These are phyloP conservation scores for Penicillium desertorum DNA, from an alignment of 495 filamentous ascomycete genomes.

Conservation along the genomic window DNA sequence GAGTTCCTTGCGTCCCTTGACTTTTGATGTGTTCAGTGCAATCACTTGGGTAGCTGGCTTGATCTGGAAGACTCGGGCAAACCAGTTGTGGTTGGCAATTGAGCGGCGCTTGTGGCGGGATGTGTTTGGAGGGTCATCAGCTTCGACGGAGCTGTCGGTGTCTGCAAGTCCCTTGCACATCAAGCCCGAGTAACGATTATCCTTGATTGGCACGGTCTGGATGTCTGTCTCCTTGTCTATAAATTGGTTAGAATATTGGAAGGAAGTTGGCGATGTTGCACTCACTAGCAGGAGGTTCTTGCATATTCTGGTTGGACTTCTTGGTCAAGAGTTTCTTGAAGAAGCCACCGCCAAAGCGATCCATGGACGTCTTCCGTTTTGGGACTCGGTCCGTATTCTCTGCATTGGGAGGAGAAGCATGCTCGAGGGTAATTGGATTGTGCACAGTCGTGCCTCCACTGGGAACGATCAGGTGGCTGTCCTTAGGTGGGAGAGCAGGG, in stretches of 20 bases:
- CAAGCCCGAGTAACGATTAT: conserved; percentile 7
- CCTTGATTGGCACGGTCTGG: conserved; percentile 2
- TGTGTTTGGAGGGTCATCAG: conserved; percentile 15
- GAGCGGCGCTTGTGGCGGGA: conserved; percentile 21
- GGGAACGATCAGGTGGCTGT: conserved; percentile 24
- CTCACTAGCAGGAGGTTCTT: conserved; percentile 26
- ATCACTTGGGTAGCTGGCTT: conserved; percentile 74
- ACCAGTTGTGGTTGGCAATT: conserved; percentile 64
- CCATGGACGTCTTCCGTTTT: conserved; percentile 29
- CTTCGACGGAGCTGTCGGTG: conserved; percentile 21
- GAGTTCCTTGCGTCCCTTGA: conserved; percentile 71
- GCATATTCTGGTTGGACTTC: conserved; percentile 26
- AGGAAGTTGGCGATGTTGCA: not conserved
- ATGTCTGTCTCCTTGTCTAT: conserved; percentile 9
- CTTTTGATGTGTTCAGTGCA: conserved; percentile 68
- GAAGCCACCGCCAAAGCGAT: conserved; percentile 27
- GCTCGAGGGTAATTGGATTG: conserved; percentile 21
- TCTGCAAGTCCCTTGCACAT: conserved; percentile 22
- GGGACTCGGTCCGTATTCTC: conserved; percentile 1
- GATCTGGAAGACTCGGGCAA: conserved; percentile 82
- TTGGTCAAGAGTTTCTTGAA: conserved; percentile 39
- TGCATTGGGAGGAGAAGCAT: not conserved
- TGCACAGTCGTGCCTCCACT: conserved; percentile 29
- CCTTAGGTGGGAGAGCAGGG: conserved; percentile 19
- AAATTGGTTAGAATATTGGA: conserved; percentile 4